Base-by-base conservation (phyloP, 805 yeast species). In the Hanseniaspora occidentalis region DNA sequence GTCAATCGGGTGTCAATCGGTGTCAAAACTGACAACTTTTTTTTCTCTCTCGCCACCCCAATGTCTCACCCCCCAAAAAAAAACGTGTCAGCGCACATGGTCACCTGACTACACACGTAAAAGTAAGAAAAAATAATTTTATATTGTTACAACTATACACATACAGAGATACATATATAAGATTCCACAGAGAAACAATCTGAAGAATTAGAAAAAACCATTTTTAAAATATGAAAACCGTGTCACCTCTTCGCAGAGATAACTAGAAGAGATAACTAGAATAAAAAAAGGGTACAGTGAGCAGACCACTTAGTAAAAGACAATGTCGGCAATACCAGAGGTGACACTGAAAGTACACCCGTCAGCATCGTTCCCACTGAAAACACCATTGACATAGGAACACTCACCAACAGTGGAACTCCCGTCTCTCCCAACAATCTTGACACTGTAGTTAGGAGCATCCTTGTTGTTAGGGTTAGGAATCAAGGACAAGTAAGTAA, bases 331-430 rank as follows among this genome's bases (percentile, higher is more conserved):
- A 39, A 66, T 53, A 57, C 84, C 84, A 24, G 66, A 60, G 35
- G 73, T 66, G 31, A 77, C 77, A 38, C 75, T 70, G 46, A 78
- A 82, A 40, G 94, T 83, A 70, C 94, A 83, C 52, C 94, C 94
- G 55, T 81, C 85, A 16, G 77, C 50, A 43, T 79, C 76, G 44
- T 65, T 59, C 49, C 84, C 85, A 48, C 60, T 61, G 73, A 78
- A 86, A 26, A 52, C 51, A 55, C 96, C 96, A 56, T 84, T 69
- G 57, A 72, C 83, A 68, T 86, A 88, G 38, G 62, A 62, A 69
- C 97, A 88, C 37, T 68, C 65, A 50, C 96, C 96, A 49, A 66
- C 65, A 44, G 73, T 69, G 29, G 65, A 60, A 41, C 75, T 66
- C 43, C 74, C 78, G 42, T 73, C 80, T 42, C 73, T 70, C 47